phyloP scores from a whole-genome alignment of 495 filamentous ascomycete genomes.

The Penicillium samsonianum region DNA sequence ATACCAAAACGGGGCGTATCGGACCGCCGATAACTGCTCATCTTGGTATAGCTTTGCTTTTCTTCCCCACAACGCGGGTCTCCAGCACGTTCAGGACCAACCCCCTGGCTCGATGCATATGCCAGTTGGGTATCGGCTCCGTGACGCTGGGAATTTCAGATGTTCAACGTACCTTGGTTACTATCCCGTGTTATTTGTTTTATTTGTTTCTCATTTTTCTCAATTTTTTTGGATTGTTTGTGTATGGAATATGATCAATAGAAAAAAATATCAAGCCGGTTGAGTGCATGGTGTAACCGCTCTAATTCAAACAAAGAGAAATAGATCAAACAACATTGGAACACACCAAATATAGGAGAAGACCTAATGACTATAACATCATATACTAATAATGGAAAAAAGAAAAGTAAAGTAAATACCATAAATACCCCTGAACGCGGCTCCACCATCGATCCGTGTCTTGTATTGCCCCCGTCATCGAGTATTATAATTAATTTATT shows the following conservation, averaged over 20 bases:
- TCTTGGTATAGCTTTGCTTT: neutral
- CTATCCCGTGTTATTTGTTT: neutral
- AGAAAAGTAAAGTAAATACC: neutral
- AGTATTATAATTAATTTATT: constrained; percentile 17
- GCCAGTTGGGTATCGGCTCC: constrained; percentile 20
- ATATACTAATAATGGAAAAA: constrained; percentile 1
- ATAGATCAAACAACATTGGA: neutral
- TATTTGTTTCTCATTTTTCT: neutral
- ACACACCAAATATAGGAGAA: neutral
- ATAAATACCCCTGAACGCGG: constrained; percentile 11
- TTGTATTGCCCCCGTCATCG: constrained; percentile 9
- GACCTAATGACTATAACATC: neutral
- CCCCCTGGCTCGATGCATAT: constrained; percentile 9
- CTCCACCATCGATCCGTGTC: constrained; percentile 10
- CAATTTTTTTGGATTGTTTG: constrained; percentile 2
- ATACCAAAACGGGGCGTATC: constrained; percentile 5
- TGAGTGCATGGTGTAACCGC: neutral
- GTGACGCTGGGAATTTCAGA: constrained; percentile 11
- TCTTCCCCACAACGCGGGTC: constrained; percentile 6
- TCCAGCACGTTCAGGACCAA: constrained; percentile 13
- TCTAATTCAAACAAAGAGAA: constrained; percentile 3
- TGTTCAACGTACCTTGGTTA: neutral
- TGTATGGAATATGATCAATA: constrained; percentile 2
- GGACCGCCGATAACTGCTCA: neutral
- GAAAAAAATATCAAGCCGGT: neutral